phyloP scores from a whole-genome alignment of 1,139 yeast genomes.

The Pichia sp. region DNA sequence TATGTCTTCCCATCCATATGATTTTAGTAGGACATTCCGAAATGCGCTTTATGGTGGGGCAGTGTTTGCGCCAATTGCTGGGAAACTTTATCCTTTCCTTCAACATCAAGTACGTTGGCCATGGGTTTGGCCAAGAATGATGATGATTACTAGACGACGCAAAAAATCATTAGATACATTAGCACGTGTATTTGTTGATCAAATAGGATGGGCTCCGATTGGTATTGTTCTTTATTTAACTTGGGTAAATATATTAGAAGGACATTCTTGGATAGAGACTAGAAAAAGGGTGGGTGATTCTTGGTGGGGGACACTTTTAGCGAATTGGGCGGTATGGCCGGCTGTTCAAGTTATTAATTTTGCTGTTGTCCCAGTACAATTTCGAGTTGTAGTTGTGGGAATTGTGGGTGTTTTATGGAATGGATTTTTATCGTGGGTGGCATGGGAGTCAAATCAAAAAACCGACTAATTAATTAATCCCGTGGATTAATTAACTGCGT shows the following conservation, averaged over 20 bases:
- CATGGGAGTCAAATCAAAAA: too few species aligned
- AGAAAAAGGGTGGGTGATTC: slow-evolving; percentile 51
- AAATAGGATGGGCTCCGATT: too few species aligned
- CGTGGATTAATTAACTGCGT: too few species aligned
- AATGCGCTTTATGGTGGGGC: slow-evolving; percentile 69
- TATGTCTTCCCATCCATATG: too few species aligned
- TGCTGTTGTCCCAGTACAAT: slow-evolving; percentile 60
- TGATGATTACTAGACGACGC: too few species aligned
- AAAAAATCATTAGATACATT: too few species aligned
- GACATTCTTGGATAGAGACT: too few species aligned
- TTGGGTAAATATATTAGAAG: too few species aligned
- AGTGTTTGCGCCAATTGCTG: slow-evolving; percentile 78
- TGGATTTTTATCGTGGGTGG: slow-evolving; percentile 42
- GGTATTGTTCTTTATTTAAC: too few species aligned
- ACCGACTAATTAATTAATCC: too few species aligned
- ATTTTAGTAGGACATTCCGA: slow-evolving; percentile 49
- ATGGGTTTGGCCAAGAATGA: too few species aligned
- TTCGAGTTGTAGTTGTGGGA: slow-evolving; percentile 64
- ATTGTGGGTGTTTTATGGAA: slow-evolving; percentile 80
- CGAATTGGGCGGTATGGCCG: slow-evolving; percentile 90
- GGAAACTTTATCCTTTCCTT: slow-evolving; percentile 47
- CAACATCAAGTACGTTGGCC: slow-evolving; percentile 30
- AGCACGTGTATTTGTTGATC: too few species aligned
- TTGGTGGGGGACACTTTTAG: slow-evolving; percentile 54
- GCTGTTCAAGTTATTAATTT: slow-evolving; percentile 70